phyloP scores from a whole-genome alignment of 805 yeast genomes.

The Soucietia sequanensis region DNA sequence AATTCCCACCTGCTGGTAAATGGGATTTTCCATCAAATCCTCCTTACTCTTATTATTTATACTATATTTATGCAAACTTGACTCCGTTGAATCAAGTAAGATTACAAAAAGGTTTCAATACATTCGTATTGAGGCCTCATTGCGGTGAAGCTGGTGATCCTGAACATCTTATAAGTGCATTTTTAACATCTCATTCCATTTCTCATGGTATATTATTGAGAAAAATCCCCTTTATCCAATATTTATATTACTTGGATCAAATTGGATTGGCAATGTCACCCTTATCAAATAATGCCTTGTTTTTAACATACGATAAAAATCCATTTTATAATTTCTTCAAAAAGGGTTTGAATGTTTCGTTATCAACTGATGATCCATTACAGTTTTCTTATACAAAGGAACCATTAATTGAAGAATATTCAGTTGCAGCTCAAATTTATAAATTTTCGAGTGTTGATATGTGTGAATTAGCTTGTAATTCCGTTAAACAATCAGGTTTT shows the following conservation, averaged over 20 bases:
- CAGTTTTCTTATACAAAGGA: conserved; percentile 97
- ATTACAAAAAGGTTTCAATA: conserved; percentile 69
- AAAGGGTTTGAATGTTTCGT: conserved; percentile 89
- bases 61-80: conserved; percentile 83
- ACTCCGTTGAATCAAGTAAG: conserved; percentile 87
- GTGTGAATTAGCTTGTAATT: conserved; percentile 94
- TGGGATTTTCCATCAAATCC: conserved; percentile 86
- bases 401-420: conserved; percentile 95
- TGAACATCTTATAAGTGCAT: conserved; percentile 90
- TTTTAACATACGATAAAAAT: conserved; percentile 93
- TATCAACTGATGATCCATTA: conserved; percentile 96
- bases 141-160: conserved; percentile 99
- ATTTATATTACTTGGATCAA: conserved; percentile 89
- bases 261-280: conserved; percentile 99
- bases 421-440: conserved; percentile 97
- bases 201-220: conserved; percentile 93
- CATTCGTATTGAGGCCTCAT: conserved; percentile 95
- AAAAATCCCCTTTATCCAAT: conserved; percentile 93
- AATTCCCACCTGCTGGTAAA: conserved; percentile 78
- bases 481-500: conserved; percentile 93
- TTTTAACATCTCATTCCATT: conserved; percentile 84
- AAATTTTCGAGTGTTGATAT: conserved; percentile 92
- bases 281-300: conserved; percentile 91
- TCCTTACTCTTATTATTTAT: conserved; percentile 94
- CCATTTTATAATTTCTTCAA: conserved; percentile 91